Evolutionary conservation across 345 rosid genomes (phyloP), one percentile per base, ranked within the genome.

Genomic region (Ricinus communis): DNA sequence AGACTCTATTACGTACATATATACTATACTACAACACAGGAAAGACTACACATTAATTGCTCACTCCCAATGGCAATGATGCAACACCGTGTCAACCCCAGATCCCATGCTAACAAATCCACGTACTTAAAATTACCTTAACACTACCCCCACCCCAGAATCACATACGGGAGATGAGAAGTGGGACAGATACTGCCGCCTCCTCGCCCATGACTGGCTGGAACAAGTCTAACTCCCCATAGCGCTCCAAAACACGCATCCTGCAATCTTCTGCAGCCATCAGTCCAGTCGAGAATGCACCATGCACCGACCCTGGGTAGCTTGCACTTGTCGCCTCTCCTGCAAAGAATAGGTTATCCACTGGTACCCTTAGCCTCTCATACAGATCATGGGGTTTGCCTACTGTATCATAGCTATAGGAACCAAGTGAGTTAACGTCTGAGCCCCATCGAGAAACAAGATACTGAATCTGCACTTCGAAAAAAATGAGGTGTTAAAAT

Each of bases 331-430:
- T 92, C 5, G 99, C 99, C 83, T 95, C 99, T 66, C 99, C 97
- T 0, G 97, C 97, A 78, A 95, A 95, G 90, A 95, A 95, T 76
- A 95, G 69, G 81, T 95, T 95, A 76, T 92, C 99, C 31, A 95
- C 87, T 0, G 99, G 98, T 45, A 86, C 80, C 77, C 98, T 87
- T 18, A 95, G 84, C 87, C 73, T 85, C 71, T 95, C 98, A 68
- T 84, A 92, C 77, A 89, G 94, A 74, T 89, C 94, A 74, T 92
- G 94, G 84, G 99, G 50, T 52, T 82, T 93, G 1, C 93, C 94
- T 56, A 92, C 99, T 41, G 75, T 71, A 74, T 90, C 97, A 8
- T 87, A 95, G 90, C 93, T 89, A 69, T 95, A 95, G 62, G 98
- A 93, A 65, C 98, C 99, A 21, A 88, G 80, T 7, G 98, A 80